A percentile compares a stretch with the other conserved stretches of the same genome.
These are phyloP conservation scores for Mortierella antarctica DNA, from an alignment of 192 early-diverging fungal species.

Conservation along the genomic window DNA sequence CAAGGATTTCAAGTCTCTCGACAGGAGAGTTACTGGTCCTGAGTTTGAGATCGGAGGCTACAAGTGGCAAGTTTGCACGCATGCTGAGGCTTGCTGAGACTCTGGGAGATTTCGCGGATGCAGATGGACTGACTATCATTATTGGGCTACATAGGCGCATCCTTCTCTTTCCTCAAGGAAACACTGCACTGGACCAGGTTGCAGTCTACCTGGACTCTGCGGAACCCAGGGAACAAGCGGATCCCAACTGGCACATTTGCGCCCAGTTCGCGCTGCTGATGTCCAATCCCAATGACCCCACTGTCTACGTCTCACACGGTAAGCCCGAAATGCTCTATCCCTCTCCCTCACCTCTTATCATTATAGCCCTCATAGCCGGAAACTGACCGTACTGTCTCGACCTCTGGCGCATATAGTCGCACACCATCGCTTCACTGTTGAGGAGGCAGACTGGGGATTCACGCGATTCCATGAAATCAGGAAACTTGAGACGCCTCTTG, in stretches of 20 bases:
- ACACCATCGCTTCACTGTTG: constrained; percentile 83
- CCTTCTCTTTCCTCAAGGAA: constrained; percentile 91
- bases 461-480: constrained; percentile 76
- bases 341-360: constrained; percentile 36
- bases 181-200: constrained; percentile 72
- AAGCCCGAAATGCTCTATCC: constrained; percentile 1
- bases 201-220: constrained; percentile 91
- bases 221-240: constrained; percentile 66
- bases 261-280: constrained; percentile 84
- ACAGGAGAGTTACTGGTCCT: constrained; percentile 58
- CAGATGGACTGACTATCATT: neutral
- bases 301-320: constrained; percentile 35
- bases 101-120: too few species aligned
- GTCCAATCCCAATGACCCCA: constrained; percentile 78
- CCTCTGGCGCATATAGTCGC: constrained; percentile 49
- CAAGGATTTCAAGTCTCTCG: constrained; percentile 50
- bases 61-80: constrained; percentile 50
- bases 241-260: constrained; percentile 82
- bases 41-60: constrained; percentile 59
- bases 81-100: too few species aligned
- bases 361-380: constrained; percentile 56
- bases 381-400: neutral
- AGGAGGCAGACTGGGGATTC: constrained; percentile 97
- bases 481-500: constrained; percentile 64
- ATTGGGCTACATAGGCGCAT: constrained; percentile 71